phyloP scores from a whole-genome alignment of 768 basidiomycete species.

The Suillus bovinus region DNA sequence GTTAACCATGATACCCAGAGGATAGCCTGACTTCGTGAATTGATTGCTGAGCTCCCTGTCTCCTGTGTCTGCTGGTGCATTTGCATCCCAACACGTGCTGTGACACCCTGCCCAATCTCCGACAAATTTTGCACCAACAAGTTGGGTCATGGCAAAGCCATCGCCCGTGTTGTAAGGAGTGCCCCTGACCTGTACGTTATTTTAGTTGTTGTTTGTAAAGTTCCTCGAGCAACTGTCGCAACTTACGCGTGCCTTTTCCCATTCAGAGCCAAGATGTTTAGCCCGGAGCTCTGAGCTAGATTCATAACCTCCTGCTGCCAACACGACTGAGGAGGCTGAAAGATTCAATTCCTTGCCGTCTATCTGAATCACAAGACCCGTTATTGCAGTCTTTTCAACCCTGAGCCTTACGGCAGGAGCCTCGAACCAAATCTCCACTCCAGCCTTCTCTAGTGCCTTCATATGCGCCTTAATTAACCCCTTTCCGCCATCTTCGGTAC shows the following conservation, averaged over 20 bases:
- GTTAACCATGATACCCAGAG: slow-evolving; percentile 71
- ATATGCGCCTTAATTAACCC: slow-evolving; percentile 62
- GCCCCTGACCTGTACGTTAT: slow-evolving; percentile 52
- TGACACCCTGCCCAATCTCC: slow-evolving; percentile 77
- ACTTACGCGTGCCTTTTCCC: slow-evolving; percentile 57
- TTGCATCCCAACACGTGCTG: slow-evolving; percentile 71
- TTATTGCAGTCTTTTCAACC: slow-evolving; percentile 38
- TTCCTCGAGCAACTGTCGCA: background rate
- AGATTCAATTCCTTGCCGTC: slow-evolving; percentile 39
- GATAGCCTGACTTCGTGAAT: slow-evolving; percentile 74
- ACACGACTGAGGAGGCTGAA: slow-evolving; percentile 46
- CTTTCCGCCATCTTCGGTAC: slow-evolving; percentile 66
- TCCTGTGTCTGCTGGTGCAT: slow-evolving; percentile 51
- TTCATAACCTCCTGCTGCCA: slow-evolving; percentile 71
- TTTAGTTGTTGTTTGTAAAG: background rate
- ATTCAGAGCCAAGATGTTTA: slow-evolving; percentile 57
- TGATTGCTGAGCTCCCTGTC: slow-evolving; percentile 64
- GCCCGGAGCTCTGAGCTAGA: slow-evolving; percentile 51
- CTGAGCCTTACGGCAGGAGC: slow-evolving; percentile 42
- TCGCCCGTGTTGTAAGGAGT: slow-evolving; percentile 76
- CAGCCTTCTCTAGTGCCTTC: slow-evolving; percentile 45
- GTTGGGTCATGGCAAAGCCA: slow-evolving; percentile 52
- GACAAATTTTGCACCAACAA: slow-evolving; percentile 51
- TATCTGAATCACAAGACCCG: slow-evolving; percentile 47
- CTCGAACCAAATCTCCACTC: slow-evolving; percentile 60